These are phyloP conservation scores for Ceratocystis alfenasii DNA, from an alignment of 2,329 filamentous ascomycete species.

Conservation along the genomic window DNA sequence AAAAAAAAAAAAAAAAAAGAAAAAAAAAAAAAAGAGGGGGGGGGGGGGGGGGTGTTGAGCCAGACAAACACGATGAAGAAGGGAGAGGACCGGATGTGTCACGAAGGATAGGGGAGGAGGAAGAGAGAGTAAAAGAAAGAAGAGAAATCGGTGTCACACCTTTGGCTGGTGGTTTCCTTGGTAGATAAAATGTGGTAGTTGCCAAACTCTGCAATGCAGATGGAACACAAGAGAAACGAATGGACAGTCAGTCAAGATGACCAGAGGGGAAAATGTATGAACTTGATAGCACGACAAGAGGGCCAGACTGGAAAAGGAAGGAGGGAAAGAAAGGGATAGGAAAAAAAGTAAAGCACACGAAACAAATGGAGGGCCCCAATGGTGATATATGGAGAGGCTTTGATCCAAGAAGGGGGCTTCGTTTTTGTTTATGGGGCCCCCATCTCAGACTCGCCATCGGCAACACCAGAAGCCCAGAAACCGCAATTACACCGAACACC, in stretches of 20 bases:
- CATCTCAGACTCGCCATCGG: background rate
- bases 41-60: background rate
- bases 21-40: no score
- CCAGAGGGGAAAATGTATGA: constrained; percentile 1
- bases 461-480: background rate
- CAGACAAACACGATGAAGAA: background rate
- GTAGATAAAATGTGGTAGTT: background rate
- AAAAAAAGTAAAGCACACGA: background rate
- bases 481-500: constrained; percentile 1
- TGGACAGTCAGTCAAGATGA: constrained; percentile 11
- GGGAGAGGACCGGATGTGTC: background rate
- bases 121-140: constrained; percentile 1
- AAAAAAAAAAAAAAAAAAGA: no score
- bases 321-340: background rate
- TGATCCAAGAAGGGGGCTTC: background rate
- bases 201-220: background rate
- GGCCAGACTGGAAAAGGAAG: background rate
- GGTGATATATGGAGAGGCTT: background rate
- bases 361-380: background rate
- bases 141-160: background rate
- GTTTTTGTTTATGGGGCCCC: constrained; percentile 5
- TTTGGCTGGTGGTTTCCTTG: background rate
- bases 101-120: constrained; percentile 4
- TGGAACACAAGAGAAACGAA: constrained; percentile 13
- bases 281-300: background rate